Evolutionary conservation across 2,329 filamentous ascomycete genomes (phyloP).

Genomic region (Ascochyta viciae-villosae): DNA sequence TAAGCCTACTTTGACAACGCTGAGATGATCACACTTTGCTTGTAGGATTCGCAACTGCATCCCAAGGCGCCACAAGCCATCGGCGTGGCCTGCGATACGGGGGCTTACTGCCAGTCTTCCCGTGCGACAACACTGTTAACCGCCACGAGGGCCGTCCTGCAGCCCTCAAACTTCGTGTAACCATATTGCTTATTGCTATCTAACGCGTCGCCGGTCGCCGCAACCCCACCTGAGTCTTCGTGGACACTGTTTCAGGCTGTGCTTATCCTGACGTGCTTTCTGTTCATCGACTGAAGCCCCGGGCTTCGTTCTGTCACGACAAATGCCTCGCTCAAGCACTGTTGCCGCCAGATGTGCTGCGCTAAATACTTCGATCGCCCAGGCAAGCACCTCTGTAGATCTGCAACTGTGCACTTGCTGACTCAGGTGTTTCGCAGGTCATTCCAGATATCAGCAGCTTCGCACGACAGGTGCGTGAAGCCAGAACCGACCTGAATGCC

Average conservation of each 20-base stretch:
- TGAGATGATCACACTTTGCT: constrained; percentile 10
- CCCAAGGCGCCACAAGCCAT: constrained; percentile 13
- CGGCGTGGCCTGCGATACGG: constrained; percentile 14
- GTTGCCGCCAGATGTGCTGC: constrained; percentile 45
- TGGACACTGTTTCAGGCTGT: constrained; percentile 16
- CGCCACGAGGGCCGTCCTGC: constrained; percentile 9
- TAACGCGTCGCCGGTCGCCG: constrained; percentile 13
- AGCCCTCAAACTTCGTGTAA: constrained; percentile 14
- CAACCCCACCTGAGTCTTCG: constrained; percentile 9
- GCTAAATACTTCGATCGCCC: constrained; percentile 38
- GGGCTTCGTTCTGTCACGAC: constrained; percentile 12
- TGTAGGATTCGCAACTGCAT: constrained; percentile 15
- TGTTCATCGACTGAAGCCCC: constrained; percentile 9
- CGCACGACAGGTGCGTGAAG: constrained; percentile 41
- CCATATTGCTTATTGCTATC: constrained; percentile 20
- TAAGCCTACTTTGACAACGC: constrained; percentile 16
- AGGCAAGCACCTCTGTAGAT: constrained; percentile 30
- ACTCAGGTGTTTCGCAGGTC: constrained; percentile 29
- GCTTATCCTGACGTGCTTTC: constrained; percentile 15
- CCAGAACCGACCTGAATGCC: constrained; percentile 41
- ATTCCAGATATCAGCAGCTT: constrained; percentile 40
- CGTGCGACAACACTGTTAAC: constrained; percentile 17
- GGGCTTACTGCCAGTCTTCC: constrained; percentile 5
- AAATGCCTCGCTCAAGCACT: constrained; percentile 38
- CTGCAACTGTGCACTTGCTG: constrained; percentile 17